Evolutionary conservation across 106 monocot species (phyloP), one percentile per base, ranked within the genome.

Genomic region (Ottelia alismoides): DNA sequence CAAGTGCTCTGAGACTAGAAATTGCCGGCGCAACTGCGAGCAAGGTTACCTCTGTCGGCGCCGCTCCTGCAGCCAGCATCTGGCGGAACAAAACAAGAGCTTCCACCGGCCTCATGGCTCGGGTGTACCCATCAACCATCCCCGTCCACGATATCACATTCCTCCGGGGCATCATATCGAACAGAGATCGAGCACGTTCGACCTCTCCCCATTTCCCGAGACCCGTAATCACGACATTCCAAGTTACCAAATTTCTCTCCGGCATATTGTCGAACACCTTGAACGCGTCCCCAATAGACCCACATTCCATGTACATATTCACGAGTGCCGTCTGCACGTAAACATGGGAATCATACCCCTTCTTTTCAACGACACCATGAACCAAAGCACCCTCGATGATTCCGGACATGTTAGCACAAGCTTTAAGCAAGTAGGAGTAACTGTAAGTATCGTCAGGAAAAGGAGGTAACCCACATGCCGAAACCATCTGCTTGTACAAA

Each of bases 91-190:
- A 32, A 27, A 20, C 30, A 27, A 85, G 2, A 18, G 81, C 85
- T 66, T 71, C 71, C 9, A 25, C 16, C 1, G 61, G 56, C 1
- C 31, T 30, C 10, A 49, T 30, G 2, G 29, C 56, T 16, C 85
- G 67, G 0, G 91, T 62, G 31, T 73, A 81, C 11, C 80, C 91
- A 31, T 92, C 85, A 12, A 92, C 74, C 73, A 92, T 52, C 1
- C 78, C 76, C 0, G 84, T 92, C 91, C 91, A 92, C 21, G 91
- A 73, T 4, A 92, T 56, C 0, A 82, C 78, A 57, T 92, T 73
- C 0, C 51, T 56, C 27, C 19, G 11, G 0, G 77, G 78, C 91
- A 92, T 85, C 48, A 6, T 45, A 0, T 68, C 67, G 27, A 92
- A 85, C 2, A 81, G 47, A 14, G 11, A 18, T 22, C 58, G 67